Evolutionary conservation across 2,329 filamentous ascomycete genomes (phyloP).

Genomic region (Iodosphaeria phyllophila): DNA sequence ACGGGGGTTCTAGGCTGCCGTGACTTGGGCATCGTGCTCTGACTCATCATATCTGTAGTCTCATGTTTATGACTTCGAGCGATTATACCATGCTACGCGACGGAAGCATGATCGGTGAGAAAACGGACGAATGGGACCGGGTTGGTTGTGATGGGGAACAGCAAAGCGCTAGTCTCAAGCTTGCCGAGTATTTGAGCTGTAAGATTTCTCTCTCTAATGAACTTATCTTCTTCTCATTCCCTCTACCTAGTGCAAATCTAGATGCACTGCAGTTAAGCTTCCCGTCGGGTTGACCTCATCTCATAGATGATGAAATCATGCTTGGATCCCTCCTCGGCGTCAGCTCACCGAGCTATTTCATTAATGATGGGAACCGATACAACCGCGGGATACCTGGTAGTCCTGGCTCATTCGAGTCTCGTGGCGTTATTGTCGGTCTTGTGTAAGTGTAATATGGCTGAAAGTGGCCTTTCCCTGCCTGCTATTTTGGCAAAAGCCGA

Average conservation of each 20-base stretch:
- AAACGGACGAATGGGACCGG: constrained; percentile 9
- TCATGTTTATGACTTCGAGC: constrained; percentile 6
- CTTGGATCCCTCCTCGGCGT: constrained; percentile 13
- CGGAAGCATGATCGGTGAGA: constrained; percentile 1
- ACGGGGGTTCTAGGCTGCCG: too few species aligned
- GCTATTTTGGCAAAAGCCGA: too few species aligned
- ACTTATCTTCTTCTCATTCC: too few species aligned
- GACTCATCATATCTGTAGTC: too few species aligned
- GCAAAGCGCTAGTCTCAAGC: constrained; percentile 4
- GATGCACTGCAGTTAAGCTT: too few species aligned
- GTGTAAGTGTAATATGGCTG: too few species aligned
- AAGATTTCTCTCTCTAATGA: too few species aligned
- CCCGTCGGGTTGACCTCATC: too few species aligned
- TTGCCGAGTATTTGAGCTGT: constrained; percentile 13
- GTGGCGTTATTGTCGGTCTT: constrained; percentile 14
- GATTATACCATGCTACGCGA: constrained; percentile 10
- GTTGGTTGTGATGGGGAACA: constrained; percentile 9
- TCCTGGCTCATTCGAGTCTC: constrained; percentile 8
- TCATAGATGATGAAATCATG: constrained; percentile 18
- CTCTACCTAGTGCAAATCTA: too few species aligned
- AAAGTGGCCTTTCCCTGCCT: too few species aligned
- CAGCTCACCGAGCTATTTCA: constrained; percentile 12
- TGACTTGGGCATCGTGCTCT: too few species aligned
- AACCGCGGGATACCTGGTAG: constrained; percentile 5
- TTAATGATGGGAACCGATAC: constrained; percentile 11